Base-by-base conservation (phyloP, 1,284 basidiomycete species). In the Lentinus polychrous region DNA sequence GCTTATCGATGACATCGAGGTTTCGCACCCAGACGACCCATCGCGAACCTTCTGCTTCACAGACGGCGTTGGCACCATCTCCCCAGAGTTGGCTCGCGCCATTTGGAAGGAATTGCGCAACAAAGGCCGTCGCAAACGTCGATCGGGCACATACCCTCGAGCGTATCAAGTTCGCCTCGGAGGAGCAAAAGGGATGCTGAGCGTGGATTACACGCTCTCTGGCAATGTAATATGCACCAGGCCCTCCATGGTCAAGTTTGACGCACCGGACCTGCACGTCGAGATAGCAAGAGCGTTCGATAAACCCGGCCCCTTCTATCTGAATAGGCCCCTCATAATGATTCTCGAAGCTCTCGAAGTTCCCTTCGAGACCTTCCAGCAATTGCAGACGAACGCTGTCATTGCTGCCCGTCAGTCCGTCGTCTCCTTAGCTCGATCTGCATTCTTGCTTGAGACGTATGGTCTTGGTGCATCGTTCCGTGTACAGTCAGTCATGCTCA, bases 211-310 rank as follows among this genome's bases (percentile, higher is more conserved):
- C 32, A 62, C 68, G 35, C 68, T 89, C 27, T 66, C 71, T 42
- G 66, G 71, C 12, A 72, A 80, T 42, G 67, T 68, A 5, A 81
- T 91, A 75, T 69, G 76, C 20, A 55, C 90, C 10, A 71, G 88
- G 15, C 68, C 72, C 1, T 86, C 82, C 0, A 90, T 91, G 86
- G 72, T 73, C 45, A 92, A 92, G 57, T 92, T 91, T 55, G 66
- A 75, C 1, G 74, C 73, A 2, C 72, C 71, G 18, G 69, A 73
- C 17, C 37, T 74, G 3, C 69, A 71, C 8, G 79, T 88, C 46
- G 84, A 86, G 58, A 79, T 88, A 38, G 83, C 83, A 0, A 65
- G 71, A 34, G 74, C 77, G 3, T 87, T 87, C 61, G 74, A 79
- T 53, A 69, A 68, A 48, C 82, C 83, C 0, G 72, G 74, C 10